Percentiles rank a stretch among this genome's conserved stretches.
These are phyloP conservation scores for Tolypocladium tundrense DNA, from an alignment of 2,329 filamentous ascomycete genomes.

Conservation along the genomic window DNA sequence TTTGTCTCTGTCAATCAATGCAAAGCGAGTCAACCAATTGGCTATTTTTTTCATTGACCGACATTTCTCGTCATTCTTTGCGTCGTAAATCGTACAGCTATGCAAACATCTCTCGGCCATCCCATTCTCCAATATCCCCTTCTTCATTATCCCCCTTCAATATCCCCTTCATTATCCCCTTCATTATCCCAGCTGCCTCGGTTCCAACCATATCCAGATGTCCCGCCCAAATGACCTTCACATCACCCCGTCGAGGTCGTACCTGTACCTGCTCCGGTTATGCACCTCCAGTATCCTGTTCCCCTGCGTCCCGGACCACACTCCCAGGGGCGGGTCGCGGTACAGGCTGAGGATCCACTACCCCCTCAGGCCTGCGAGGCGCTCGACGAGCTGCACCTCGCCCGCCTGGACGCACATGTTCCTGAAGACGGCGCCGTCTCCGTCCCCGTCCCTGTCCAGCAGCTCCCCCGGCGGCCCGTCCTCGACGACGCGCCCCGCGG, in stretches of 20 bases:
- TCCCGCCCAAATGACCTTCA: neutral
- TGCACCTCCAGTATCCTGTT: neutral
- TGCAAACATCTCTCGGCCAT: neutral
- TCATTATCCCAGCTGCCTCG: neutral
- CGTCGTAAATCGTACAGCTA: neutral
- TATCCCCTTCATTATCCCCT: neutral
- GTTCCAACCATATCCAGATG: neutral
- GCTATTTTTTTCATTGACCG: neutral
- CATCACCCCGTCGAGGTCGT: neutral
- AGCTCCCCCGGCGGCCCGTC: neutral
- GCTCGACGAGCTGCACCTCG: neutral
- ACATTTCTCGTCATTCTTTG: neutral
- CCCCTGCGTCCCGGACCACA: neutral
- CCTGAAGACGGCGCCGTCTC: neutral
- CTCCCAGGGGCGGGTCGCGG: neutral
- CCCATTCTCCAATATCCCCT: neutral
- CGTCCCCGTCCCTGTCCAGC: neutral
- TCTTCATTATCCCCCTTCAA: neutral
- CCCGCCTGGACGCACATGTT: neutral
- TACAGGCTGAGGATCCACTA: neutral
- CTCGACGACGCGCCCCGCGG: constrained; percentile 58
- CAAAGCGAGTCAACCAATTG: neutral
- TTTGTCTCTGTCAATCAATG: neutral
- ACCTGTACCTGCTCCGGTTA: neutral
- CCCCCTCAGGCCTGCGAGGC: neutral